A percentile compares a stretch with the other conserved stretches of the same genome.
Conservation (phyloP, 495 filamentous ascomycete species). For the Daldinia caldariorum region DNA sequence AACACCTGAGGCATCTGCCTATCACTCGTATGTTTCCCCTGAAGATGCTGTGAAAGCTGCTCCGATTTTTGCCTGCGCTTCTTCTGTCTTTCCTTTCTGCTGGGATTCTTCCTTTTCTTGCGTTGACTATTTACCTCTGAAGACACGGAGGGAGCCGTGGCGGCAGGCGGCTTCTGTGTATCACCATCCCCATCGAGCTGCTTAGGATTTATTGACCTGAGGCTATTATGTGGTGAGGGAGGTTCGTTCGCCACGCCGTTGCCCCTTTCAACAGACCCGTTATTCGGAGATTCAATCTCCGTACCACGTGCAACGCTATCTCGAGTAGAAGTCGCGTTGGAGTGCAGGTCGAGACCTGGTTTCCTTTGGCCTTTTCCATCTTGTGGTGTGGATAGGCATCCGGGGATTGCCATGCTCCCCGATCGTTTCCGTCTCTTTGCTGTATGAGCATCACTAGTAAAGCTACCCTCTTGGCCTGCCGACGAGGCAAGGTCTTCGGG, state of each 20-base stretch:
- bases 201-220: not conserved
- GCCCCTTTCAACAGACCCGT: not conserved
- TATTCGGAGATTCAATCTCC: not conserved
- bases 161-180: not conserved
- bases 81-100: not conserved
- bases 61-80: not conserved
- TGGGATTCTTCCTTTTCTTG: not conserved
- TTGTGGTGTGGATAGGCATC: not conserved
- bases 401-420: not conserved
- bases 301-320: not conserved
- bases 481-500: not conserved
- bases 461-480: not conserved
- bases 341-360: not conserved
- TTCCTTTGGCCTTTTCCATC: not conserved
- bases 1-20: not conserved
- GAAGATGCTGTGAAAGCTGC: not conserved
- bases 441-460: not conserved
- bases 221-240: not conserved
- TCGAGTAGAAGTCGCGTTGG: not conserved
- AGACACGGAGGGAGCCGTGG: not conserved
- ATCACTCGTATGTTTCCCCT: not conserved
- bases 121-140: not conserved
- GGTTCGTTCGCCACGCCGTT: not conserved
- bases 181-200: not conserved
- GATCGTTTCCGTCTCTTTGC: constrained; percentile 7